These are phyloP conservation scores for Rhodotorula sp. DNA, from an alignment of 1,284 basidiomycete species.

Conservation along the genomic window DNA sequence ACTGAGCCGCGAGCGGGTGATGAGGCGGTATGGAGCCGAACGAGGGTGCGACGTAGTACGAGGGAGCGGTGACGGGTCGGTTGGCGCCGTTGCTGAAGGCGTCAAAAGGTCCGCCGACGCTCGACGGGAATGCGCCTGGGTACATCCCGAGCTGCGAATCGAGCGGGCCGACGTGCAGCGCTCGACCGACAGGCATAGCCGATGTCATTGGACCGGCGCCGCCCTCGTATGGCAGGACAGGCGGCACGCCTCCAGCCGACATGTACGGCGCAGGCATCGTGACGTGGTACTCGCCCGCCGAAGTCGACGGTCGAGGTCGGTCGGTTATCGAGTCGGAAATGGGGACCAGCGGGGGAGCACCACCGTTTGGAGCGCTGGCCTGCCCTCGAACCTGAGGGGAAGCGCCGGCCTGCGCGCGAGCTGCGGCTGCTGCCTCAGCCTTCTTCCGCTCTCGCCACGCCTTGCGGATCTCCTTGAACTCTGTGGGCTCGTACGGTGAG, in stretches of 20 bases:
- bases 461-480: conserved; percentile 96
- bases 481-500: conserved; percentile 53
- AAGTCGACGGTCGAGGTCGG: conserved; percentile 36
- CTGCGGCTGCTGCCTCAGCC: conserved; percentile 54
- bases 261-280: conserved; percentile 27
- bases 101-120: background rate
- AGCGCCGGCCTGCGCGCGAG: conserved; percentile 10
- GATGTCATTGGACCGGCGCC: background rate
- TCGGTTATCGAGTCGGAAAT: background rate
- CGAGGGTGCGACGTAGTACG: conserved; percentile 16
- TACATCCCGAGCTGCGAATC: background rate
- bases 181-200: background rate
- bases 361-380: background rate
- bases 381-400: conserved; percentile 2
- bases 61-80: conserved; percentile 28
- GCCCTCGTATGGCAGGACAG: background rate
- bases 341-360: background rate
- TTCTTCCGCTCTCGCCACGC: conserved; percentile 93
- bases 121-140: background rate
- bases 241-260: conserved; percentile 10
- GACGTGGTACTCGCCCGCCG: conserved; percentile 38
- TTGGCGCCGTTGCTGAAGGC: conserved; percentile 5
- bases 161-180: background rate
- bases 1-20: background rate
- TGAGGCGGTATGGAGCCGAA: conserved; percentile 3